A percentile compares a stretch with the other conserved stretches of the same genome.
These are phyloP conservation scores for Fagus crenata DNA, from an alignment of 306 rosid species.

Conservation along the genomic window DNA sequence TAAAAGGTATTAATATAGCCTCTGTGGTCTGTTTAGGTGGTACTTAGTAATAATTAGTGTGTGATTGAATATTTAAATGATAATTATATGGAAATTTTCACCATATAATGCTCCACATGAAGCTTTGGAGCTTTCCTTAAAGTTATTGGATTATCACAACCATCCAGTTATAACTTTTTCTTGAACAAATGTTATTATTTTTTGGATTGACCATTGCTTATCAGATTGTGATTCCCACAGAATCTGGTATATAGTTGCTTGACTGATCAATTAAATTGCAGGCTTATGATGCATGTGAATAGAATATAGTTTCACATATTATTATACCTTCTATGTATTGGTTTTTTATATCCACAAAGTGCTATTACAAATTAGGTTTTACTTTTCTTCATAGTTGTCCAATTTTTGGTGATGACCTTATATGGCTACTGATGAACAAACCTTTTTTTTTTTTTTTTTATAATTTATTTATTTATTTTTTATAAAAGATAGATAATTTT, in stretches of 20 bases:
- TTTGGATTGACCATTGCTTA: not conserved
- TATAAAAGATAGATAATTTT: too few species aligned
- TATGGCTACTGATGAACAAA: not conserved
- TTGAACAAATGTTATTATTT: not conserved
- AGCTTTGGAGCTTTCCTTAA: not conserved
- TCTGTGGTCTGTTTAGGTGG: constrained; percentile 7
- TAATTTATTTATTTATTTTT: too few species aligned
- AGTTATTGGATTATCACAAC: constrained; percentile 1
- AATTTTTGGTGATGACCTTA: not conserved
- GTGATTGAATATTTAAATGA: not conserved
- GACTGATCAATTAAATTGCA: not conserved
- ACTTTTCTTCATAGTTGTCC: not conserved
- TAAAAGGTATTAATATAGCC: constrained; percentile 53
- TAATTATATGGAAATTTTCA: not conserved
- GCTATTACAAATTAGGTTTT: not conserved
- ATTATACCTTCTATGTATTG: not conserved
- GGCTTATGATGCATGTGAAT: not conserved
- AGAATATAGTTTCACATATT: not conserved
- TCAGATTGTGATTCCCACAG: not conserved
- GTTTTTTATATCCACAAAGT: not conserved
- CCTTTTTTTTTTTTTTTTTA: not conserved
- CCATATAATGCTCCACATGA: not conserved
- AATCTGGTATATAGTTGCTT: not conserved
- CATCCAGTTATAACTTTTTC: not conserved
- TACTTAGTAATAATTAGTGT: not conserved